These are phyloP conservation scores for California macrophylla DNA, from an alignment of 441 rosid genomes.

Conservation along the genomic window DNA sequence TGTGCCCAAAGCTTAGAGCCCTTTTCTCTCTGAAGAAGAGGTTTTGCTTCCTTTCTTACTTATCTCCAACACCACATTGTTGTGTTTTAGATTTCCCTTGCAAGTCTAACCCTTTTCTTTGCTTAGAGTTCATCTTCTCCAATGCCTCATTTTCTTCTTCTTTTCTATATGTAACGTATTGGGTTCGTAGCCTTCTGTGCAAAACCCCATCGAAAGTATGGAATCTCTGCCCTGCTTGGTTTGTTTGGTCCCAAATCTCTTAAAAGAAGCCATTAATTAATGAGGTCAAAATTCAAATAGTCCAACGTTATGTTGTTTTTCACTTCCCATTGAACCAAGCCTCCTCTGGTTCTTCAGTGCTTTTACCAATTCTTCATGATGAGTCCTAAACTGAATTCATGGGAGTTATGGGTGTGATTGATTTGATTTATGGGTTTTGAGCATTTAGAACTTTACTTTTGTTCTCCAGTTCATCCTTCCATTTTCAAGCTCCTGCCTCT, in stretches of 20 bases:
- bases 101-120: slow-evolving; percentile 45
- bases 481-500: slow-evolving; percentile 1
- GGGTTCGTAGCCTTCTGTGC: slow-evolving; percentile 10
- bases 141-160: neutral
- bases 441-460: neutral
- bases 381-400: neutral
- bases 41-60: neutral
- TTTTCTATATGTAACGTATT: neutral
- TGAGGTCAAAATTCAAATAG: slow-evolving; percentile 22
- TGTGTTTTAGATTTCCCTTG: slow-evolving; percentile 38
- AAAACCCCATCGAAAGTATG: slow-evolving; percentile 29
- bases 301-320: slow-evolving; percentile 14
- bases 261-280: slow-evolving; percentile 13
- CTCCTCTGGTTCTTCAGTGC: slow-evolving; percentile 2
- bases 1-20: neutral
- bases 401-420: neutral
- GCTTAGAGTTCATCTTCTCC: slow-evolving; percentile 33
- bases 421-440: neutral
- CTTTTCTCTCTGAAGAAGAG: neutral
- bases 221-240: slow-evolving; percentile 26
- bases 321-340: neutral
- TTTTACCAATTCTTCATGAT: neutral
- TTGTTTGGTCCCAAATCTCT: neutral
- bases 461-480: neutral
- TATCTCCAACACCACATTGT: neutral